Evolutionary conservation across 2,329 filamentous ascomycete genomes (phyloP), one percentile per base, ranked within the genome.

Genomic region (Sporothrix variecibatus): DNA sequence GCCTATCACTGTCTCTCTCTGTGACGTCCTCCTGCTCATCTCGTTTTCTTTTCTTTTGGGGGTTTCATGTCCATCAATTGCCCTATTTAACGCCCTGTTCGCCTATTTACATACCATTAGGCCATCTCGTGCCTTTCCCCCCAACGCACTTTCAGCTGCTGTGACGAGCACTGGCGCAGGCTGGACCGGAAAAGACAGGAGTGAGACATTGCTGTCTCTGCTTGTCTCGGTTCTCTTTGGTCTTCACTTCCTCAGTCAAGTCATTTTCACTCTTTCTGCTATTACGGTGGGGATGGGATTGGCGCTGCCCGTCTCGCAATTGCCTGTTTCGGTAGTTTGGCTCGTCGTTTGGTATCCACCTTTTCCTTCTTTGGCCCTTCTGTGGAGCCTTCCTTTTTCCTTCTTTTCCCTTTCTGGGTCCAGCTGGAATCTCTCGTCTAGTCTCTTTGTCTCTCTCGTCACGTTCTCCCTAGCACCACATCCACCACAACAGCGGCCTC

Each of bases 121-220:
- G 15, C 51, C 23, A 46, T 49, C 64, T 46, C 23, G 38, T 49
- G 23, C 12, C 12, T 12, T 9, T 28, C 17, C 23, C 31, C n/a
- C n/a, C n/a, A n/a, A 12, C 23, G 28, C 58, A 12, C 28, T 60
- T 64, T 68, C 26, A 68, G 65, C 65, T 68, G 6, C 40, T 49
- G 64, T 31, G 40, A 49, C 40, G 38, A 67, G 40, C 64, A 31
- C 40, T 34, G 40, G 46, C 46, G 26, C 26, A 38, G 65, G 46
- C 65, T 53, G 26, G 11, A 64, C 60, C 23, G 40, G 40, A 11
- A 43, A 15, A 43, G 40, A 28, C 3, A 23, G n/a, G n/a, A 11
- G 28, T 26, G 46, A 56, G 46, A 69, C 67, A 69, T 53, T 69
- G 15, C 17, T 38, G 69, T 71, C 69, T 71, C 15, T 46, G n/a